A percentile compares a stretch with the other conserved stretches of the same genome.
Evolutionary conservation across 768 basidiomycete species (phyloP).

Genomic region (Termitomyces sp.): DNA sequence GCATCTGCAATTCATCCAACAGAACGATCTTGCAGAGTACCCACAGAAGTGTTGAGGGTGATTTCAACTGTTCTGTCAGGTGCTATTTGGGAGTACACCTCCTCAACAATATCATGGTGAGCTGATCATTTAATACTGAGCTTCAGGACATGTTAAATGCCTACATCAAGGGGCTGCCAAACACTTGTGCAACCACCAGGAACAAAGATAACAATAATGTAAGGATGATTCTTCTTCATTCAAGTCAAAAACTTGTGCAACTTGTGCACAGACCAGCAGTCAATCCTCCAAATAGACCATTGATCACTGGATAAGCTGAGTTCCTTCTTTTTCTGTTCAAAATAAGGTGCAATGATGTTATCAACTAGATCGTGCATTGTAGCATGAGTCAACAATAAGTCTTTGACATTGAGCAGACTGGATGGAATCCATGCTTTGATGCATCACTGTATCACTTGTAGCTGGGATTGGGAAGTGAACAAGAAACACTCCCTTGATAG

Average conservation of each 20-base stretch:
- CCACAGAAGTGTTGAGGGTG: neutral
- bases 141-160: neutral
- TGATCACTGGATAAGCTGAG: slow-evolving; percentile 15
- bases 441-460: neutral
- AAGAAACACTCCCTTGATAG: slow-evolving; percentile 22
- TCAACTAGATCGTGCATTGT: slow-evolving; percentile 21
- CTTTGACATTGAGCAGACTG: slow-evolving; percentile 10
- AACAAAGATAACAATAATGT: slow-evolving; percentile 4
- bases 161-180: slow-evolving; percentile 5
- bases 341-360: slow-evolving; percentile 25
- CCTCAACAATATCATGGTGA: neutral
- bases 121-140: neutral
- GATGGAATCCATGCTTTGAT: neutral
- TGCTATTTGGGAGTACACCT: neutral
- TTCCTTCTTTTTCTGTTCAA: slow-evolving; percentile 10
- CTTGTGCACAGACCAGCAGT: slow-evolving; percentile 26
- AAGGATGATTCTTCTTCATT: slow-evolving; percentile 5
- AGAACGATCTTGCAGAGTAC: neutral
- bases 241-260: slow-evolving; percentile 9
- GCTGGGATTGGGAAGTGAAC: neutral
- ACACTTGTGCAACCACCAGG: slow-evolving; percentile 7
- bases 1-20: neutral
- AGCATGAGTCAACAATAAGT: slow-evolving; percentile 23
- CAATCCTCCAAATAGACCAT: slow-evolving; percentile 18
- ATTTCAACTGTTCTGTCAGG: neutral